Evolutionary conservation across 441 rosid genomes (phyloP).

Genomic region (Brassica balearica): DNA sequence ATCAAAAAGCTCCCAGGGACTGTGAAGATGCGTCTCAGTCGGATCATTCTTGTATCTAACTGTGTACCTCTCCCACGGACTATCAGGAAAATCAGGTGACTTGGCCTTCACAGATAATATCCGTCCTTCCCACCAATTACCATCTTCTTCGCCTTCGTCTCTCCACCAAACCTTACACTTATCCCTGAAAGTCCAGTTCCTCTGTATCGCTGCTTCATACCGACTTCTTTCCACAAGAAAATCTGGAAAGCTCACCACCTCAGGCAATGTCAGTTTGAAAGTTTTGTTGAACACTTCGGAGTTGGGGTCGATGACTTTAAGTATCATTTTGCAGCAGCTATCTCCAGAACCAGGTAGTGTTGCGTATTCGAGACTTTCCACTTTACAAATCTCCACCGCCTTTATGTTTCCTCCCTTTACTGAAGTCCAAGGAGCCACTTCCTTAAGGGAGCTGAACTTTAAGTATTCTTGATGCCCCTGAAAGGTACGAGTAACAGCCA

Average conservation of each 20-base stretch:
- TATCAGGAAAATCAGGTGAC: slow-evolving; percentile 78
- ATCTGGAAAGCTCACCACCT: slow-evolving; percentile 89
- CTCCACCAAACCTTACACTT: slow-evolving; percentile 99
- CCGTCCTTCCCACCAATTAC: slow-evolving; percentile 99
- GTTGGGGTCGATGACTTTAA: slow-evolving; percentile 73
- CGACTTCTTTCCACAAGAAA: slow-evolving; percentile 96
- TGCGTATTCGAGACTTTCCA: slow-evolving; percentile 84
- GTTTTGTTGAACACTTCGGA: slow-evolving; percentile 60
- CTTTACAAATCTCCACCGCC: slow-evolving; percentile 87
- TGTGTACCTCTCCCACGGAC: slow-evolving; percentile 97
- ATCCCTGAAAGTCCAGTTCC: slow-evolving; percentile 93
- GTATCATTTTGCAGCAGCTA: slow-evolving; percentile 96
- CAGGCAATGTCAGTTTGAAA: slow-evolving; percentile 82
- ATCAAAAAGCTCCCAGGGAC: slow-evolving; percentile 99
- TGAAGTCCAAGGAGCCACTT: slow-evolving; percentile 76
- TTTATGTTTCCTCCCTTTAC: slow-evolving; percentile 63
- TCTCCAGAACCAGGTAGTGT: slow-evolving; percentile 94
- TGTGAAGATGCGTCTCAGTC: slow-evolving; percentile 75
- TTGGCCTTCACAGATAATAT: slow-evolving; percentile 74
- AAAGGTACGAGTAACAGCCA: slow-evolving; percentile 35
- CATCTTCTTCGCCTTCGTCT: slow-evolving; percentile 86
- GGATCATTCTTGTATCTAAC: slow-evolving; percentile 85
- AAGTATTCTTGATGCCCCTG: slow-evolving; percentile 98
- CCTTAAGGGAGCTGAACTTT: slow-evolving; percentile 52
- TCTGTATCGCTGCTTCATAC: slow-evolving; percentile 75